A percentile compares a stretch with the other conserved stretches of the same genome.
Conservation (phyloP, 139 green algal species). For the Chlamydomonas schloesseri region DNA sequence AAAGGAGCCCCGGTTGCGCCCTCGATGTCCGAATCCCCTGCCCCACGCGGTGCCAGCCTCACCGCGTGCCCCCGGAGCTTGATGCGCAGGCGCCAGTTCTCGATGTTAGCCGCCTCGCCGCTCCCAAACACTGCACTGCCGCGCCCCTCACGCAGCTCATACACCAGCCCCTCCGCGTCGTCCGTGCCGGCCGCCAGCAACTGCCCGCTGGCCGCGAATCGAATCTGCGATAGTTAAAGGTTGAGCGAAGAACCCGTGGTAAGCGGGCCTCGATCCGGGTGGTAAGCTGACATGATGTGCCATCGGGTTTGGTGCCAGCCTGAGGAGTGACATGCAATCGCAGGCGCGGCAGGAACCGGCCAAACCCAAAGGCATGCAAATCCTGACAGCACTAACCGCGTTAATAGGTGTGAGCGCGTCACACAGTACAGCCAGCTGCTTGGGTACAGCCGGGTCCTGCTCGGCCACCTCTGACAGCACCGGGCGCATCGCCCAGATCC, state of each 20-base stretch:
- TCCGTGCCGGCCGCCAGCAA: conserved; percentile 82
- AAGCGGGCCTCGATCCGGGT: no score
- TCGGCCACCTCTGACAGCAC: conserved; percentile 73
- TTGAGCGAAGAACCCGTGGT: no score
- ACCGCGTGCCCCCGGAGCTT: conserved; percentile 80
- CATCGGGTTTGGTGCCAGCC: no score
- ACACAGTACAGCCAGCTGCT: conserved; percentile 81
- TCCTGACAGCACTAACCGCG: conserved; percentile 62
- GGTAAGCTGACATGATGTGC: no score
- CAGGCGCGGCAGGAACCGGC: no score
- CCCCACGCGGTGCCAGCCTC: no score
- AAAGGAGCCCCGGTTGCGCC: no score
- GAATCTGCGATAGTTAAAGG: no score
- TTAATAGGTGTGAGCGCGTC: conserved; percentile 87
- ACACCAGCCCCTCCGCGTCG: conserved; percentile 75
- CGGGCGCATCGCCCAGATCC: conserved; percentile 80
- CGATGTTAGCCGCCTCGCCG: conserved; percentile 75
- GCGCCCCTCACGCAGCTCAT: conserved; percentile 72
- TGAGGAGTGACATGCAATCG: no score
- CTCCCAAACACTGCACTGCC: conserved; percentile 66
- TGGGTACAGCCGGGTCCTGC: conserved; percentile 58
- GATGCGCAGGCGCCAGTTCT: conserved; percentile 86
- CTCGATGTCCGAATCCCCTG: no score
- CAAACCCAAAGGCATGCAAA: no score
- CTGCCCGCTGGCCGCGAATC: conserved; percentile 80